A percentile compares a stretch with the other conserved stretches of the same genome.
These are phyloP conservation scores for Wickerhamomyces kurtzmanii DNA, from an alignment of 805 yeast species.

Conservation along the genomic window DNA sequence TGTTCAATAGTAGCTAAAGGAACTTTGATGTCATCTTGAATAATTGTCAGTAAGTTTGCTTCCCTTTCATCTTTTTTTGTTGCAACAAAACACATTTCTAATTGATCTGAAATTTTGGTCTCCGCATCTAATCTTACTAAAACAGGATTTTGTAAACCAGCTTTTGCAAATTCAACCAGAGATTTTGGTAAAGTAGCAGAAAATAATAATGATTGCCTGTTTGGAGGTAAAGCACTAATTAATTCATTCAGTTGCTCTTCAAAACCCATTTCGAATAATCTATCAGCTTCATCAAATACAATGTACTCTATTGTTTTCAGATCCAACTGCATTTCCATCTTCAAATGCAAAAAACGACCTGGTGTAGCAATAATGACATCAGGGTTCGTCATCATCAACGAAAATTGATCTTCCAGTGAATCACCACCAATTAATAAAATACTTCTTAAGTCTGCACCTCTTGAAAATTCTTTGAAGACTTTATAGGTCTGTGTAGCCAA, in stretches of 20 bases:
- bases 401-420: conserved; percentile 92
- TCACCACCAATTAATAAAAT: conserved; percentile 94
- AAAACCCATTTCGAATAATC: conserved; percentile 94
- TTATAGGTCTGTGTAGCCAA: conserved; percentile 87
- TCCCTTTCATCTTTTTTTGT: conserved; percentile 83
- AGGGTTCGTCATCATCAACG: conserved; percentile 88
- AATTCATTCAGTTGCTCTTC: conserved; percentile 88
- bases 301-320: conserved; percentile 78
- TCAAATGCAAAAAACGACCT: conserved; percentile 91
- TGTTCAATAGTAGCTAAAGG: conserved; percentile 74
- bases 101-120: conserved; percentile 77
- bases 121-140: conserved; percentile 91
- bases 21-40: conserved; percentile 78
- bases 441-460: conserved; percentile 74
- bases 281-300: conserved; percentile 95
- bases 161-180: conserved; percentile 93
- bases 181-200: conserved; percentile 93
- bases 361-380: conserved; percentile 96
- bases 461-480: conserved; percentile 80
- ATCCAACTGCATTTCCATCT: conserved; percentile 90
- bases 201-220: conserved; percentile 81
- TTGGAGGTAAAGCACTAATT: conserved; percentile 70
- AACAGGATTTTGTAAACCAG: conserved; percentile 88
- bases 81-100: conserved; percentile 82
- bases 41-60: conserved; percentile 65